These are phyloP conservation scores for Pontederia crassipes DNA, from an alignment of 176 grass and related monocot species.

Conservation along the genomic window DNA sequence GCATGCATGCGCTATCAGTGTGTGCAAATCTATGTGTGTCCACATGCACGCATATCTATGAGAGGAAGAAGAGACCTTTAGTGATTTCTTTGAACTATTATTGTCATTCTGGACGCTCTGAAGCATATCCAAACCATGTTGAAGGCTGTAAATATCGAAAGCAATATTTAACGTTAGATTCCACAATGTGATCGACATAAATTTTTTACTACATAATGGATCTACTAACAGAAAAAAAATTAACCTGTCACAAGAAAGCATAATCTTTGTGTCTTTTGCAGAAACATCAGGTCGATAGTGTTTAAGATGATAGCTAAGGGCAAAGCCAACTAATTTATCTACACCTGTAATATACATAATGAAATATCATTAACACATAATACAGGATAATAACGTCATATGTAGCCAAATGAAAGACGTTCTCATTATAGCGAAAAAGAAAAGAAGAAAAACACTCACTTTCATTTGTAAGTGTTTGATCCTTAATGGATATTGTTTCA, in stretches of 20 bases:
- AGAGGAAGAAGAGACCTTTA: constrained; percentile 49
- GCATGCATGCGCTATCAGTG: not conserved
- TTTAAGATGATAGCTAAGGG: constrained; percentile 86
- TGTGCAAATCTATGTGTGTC: not conserved
- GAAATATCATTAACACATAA: not conserved
- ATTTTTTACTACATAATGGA: not conserved
- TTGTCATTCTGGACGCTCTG: constrained; percentile 90
- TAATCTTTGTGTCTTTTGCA: constrained; percentile 69
- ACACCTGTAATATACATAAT: constrained; percentile 46
- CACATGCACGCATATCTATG: not conserved
- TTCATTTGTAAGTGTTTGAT: constrained; percentile 83
- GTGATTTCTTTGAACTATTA: constrained; percentile 88
- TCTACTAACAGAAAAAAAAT: not conserved
- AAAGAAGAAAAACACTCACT: constrained; percentile 55
- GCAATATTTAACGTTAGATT: constrained; percentile 10
- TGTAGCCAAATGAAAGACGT: constrained; percentile 3
- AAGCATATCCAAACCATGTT: constrained; percentile 79
- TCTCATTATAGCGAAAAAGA: constrained; percentile 1
- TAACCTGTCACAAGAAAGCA: constrained; percentile 59
- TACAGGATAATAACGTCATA: not conserved
- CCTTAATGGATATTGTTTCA: constrained; percentile 89
- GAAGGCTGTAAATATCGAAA: constrained; percentile 45
- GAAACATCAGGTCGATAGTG: constrained; percentile 39
- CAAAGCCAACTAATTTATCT: constrained; percentile 91
- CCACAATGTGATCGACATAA: not conserved